Conservation (phyloP, 345 rosid genomes). For the Iberis pinnata region DNA sequence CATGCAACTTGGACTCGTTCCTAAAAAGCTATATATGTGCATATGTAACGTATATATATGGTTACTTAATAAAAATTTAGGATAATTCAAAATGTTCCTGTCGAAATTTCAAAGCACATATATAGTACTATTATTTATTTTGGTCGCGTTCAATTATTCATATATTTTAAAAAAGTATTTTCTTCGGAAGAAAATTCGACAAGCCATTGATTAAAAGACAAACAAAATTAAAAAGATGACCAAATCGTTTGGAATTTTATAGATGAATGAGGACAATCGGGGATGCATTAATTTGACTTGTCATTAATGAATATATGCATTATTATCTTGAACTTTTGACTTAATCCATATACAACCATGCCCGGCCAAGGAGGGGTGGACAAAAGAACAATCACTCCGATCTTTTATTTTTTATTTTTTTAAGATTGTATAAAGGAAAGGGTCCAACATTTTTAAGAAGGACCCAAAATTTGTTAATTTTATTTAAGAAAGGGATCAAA, state of each 20-base stretch:
- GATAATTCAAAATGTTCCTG: slow-evolving; percentile 20
- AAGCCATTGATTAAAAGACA: neutral
- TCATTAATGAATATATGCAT: neutral
- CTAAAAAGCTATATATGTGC: neutral
- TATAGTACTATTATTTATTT: neutral
- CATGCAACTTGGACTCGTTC: slow-evolving; percentile 30
- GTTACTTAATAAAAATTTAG: slow-evolving; percentile 6
- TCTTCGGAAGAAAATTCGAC: slow-evolving; percentile 6
- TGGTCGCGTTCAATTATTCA: slow-evolving; percentile 10
- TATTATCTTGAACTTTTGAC: too few species aligned
- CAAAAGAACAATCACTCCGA: too few species aligned
- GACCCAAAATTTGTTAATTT: too few species aligned
- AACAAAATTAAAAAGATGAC: neutral
- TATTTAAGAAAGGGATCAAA: too few species aligned
- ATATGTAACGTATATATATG: neutral
- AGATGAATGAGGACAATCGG: neutral
- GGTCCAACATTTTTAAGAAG: too few species aligned
- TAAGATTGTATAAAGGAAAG: too few species aligned
- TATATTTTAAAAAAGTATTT: neutral
- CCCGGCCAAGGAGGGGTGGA: too few species aligned
- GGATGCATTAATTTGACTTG: neutral
- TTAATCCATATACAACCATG: too few species aligned
- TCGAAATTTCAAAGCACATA: slow-evolving; percentile 11
- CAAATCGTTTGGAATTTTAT: neutral
- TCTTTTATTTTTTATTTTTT: too few species aligned